phyloP scores from a whole-genome alignment of 73 alveolate species.

The Tetrahymena elliotti region DNA sequence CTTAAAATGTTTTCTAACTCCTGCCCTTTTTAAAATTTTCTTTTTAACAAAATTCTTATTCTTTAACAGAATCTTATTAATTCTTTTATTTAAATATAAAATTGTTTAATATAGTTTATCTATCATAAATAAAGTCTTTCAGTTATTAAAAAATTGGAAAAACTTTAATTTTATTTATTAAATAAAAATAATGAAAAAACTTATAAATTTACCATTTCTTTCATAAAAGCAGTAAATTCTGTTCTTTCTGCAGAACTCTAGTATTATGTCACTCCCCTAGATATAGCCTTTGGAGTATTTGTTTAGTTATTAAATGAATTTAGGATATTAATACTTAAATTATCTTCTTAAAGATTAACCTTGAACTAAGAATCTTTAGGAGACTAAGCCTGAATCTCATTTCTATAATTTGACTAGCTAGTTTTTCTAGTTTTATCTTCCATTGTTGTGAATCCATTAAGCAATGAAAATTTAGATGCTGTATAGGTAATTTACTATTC shows the following conservation, averaged over 20 bases:
- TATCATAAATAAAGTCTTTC: no score
- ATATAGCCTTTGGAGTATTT: background rate
- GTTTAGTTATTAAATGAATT: background rate
- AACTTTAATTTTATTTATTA: no score
- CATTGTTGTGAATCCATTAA: background rate
- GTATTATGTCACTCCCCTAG: background rate
- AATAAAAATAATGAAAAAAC: no score
- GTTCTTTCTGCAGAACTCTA: background rate
- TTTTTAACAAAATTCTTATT: background rate
- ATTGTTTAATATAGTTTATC: no score
- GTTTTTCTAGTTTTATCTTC: background rate
- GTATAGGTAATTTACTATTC: background rate
- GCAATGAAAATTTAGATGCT: background rate
- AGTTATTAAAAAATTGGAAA: no score
- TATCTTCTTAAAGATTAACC: background rate
- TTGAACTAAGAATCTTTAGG: background rate
- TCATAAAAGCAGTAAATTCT: background rate
- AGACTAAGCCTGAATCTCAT: background rate
- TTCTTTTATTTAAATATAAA: no score
- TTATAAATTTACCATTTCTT: background rate
- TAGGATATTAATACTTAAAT: background rate
- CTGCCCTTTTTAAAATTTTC: background rate
- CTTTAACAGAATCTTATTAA: background rate
- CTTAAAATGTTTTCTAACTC: background rate
- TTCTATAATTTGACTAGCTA: background rate